Evolutionary conservation across 495 filamentous ascomycete species (phyloP).

Genomic region (Usnea hakonensis): DNA sequence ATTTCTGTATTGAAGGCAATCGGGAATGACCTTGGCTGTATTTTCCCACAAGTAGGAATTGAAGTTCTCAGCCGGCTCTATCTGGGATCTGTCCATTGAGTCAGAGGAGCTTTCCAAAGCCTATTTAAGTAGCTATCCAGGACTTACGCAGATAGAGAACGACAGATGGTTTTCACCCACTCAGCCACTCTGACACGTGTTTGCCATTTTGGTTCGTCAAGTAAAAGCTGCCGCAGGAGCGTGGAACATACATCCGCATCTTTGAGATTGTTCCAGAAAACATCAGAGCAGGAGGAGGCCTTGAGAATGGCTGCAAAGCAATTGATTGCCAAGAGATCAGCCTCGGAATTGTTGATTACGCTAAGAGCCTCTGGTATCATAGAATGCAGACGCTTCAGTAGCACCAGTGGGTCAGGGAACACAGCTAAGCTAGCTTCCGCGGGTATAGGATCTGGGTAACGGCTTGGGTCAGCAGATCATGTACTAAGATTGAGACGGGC

Average conservation of each 20-base stretch:
- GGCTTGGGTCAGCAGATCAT: conserved; percentile 15
- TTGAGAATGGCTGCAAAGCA: conserved; percentile 59
- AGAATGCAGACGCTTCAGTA: conserved; percentile 25
- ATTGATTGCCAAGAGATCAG: conserved; percentile 38
- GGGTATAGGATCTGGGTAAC: conserved; percentile 17
- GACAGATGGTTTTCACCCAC: conserved; percentile 30
- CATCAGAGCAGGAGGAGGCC: conserved; percentile 49
- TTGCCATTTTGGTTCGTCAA: conserved; percentile 32
- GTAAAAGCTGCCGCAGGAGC: conserved; percentile 34
- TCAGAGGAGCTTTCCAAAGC: neutral
- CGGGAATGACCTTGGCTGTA: conserved; percentile 42
- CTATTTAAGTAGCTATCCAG: neutral
- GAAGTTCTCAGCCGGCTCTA: conserved; percentile 29
- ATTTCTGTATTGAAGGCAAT: conserved; percentile 34
- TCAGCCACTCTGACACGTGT: conserved; percentile 33
- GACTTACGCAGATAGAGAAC: conserved; percentile 22
- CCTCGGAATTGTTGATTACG: conserved; percentile 8
- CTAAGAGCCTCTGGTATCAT: conserved; percentile 10
- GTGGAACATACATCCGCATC: conserved; percentile 35
- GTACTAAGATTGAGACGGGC: conserved; percentile 17
- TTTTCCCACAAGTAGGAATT: conserved; percentile 45
- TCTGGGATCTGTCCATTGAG: conserved; percentile 4
- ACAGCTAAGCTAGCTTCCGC: conserved; percentile 9
- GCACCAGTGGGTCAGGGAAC: conserved; percentile 23
- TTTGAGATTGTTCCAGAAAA: conserved; percentile 54